These are phyloP conservation scores for Avena insularis DNA, from an alignment of 176 grass and related monocot genomes.

Conservation along the genomic window DNA sequence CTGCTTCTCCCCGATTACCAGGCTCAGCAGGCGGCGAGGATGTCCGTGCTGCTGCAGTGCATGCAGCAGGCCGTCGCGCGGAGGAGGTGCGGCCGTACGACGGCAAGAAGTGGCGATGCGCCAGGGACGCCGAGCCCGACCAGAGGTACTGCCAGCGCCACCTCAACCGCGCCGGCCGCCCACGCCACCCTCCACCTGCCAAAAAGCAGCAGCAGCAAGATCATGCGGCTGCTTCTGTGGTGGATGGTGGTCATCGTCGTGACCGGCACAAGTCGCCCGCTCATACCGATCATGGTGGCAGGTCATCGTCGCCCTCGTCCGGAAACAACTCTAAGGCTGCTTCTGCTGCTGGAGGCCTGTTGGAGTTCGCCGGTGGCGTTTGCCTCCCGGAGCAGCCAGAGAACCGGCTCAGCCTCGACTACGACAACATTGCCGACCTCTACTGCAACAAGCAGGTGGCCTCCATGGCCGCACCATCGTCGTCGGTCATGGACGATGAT, in stretches of 20 bases:
- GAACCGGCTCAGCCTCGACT: constrained; percentile 34
- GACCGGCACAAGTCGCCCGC: neutral
- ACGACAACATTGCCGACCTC: neutral
- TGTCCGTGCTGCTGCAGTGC: constrained; percentile 43
- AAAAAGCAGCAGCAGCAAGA: constrained; percentile 44
- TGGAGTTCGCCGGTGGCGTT: neutral
- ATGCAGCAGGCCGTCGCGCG: constrained; percentile 54
- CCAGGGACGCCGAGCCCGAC: constrained; percentile 60
- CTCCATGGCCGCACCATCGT: neutral
- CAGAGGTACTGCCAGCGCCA: constrained; percentile 70
- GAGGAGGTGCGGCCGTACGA: constrained; percentile 53
- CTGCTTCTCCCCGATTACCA: constrained; percentile 11
- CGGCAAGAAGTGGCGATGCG: constrained; percentile 71
- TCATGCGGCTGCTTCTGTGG: neutral
- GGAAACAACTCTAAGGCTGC: neutral
- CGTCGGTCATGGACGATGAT: neutral
- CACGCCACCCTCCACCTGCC: constrained; percentile 23
- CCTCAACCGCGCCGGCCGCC: constrained; percentile 54
- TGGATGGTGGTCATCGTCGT: neutral
- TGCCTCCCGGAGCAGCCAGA: constrained; percentile 20
- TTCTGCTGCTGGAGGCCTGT: neutral
- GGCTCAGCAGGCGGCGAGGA: constrained; percentile 20
- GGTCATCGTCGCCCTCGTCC: neutral
- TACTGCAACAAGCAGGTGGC: constrained; percentile 7
- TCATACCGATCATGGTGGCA: neutral